These are phyloP conservation scores for Tetracladium marchalianum DNA, from an alignment of 495 filamentous ascomycete genomes.

Conservation along the genomic window DNA sequence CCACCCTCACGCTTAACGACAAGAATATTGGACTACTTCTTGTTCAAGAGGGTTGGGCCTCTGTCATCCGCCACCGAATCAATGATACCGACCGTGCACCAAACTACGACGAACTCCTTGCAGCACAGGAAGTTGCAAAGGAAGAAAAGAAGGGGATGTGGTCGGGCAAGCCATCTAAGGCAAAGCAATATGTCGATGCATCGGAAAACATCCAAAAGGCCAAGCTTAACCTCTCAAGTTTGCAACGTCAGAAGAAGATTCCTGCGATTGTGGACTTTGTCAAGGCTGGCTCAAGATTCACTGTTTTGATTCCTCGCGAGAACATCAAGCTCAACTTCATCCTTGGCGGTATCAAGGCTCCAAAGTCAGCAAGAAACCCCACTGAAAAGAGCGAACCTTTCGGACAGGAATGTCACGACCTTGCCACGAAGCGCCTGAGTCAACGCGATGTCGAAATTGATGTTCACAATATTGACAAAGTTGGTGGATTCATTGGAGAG, in stretches of 20 bases:
- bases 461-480: constrained; percentile 88
- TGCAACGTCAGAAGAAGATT: constrained; percentile 85
- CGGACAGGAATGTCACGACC: constrained; percentile 86
- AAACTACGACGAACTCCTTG: constrained; percentile 86
- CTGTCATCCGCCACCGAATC: constrained; percentile 85
- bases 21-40: constrained; percentile 80
- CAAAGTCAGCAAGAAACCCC: constrained; percentile 70
- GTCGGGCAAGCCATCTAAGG: constrained; percentile 71
- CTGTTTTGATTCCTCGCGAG: constrained; percentile 83
- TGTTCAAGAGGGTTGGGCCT: constrained; percentile 85
- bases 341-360: constrained; percentile 88
- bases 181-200: constrained; percentile 74
- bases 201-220: constrained; percentile 91
- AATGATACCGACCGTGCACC: constrained; percentile 88
- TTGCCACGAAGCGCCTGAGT: constrained; percentile 76
- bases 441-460: constrained; percentile 97
- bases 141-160: constrained; percentile 87
- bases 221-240: constrained; percentile 77
- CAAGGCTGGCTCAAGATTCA: constrained; percentile 91
- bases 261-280: constrained; percentile 94
- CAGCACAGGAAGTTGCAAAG: constrained; percentile 77
- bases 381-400: constrained; percentile 85
- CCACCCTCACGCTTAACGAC: constrained; percentile 69
- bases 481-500: constrained; percentile 93
- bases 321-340: constrained; percentile 93